Conservation (phyloP, 2,329 filamentous ascomycete genomes). For the Plenodomus biglobosus region DNA sequence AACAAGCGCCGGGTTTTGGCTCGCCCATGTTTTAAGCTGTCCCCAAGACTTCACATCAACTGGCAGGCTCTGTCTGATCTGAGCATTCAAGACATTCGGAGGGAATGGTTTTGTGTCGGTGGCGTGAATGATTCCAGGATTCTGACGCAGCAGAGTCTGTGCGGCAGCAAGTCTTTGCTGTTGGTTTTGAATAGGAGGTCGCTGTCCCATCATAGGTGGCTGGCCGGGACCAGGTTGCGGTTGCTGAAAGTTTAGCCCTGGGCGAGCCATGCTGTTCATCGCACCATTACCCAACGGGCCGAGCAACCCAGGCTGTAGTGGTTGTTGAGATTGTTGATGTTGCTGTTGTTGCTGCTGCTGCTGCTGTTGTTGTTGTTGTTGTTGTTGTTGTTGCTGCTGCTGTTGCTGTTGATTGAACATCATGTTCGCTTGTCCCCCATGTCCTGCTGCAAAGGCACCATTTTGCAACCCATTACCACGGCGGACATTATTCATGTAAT, state of each 20-base stretch:
- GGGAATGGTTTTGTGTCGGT: slow-evolving; percentile 39
- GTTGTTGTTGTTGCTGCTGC: neutral
- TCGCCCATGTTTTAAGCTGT: slow-evolving; percentile 58
- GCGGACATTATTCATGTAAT: slow-evolving; percentile 26
- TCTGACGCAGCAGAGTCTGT: slow-evolving; percentile 31
- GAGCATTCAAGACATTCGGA: slow-evolving; percentile 29
- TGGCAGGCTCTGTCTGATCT: slow-evolving; percentile 44
- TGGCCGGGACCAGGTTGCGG: slow-evolving; percentile 27
- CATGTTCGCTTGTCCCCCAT: slow-evolving; percentile 31
- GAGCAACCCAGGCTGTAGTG: slow-evolving; percentile 19
- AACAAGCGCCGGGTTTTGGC: slow-evolving; percentile 45
- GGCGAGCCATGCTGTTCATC: slow-evolving; percentile 28
- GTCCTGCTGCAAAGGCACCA: slow-evolving; percentile 21
- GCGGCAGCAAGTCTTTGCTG: slow-evolving; percentile 32
- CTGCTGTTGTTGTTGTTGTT: slow-evolving; percentile 20
- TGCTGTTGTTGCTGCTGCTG: neutral
- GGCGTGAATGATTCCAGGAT: slow-evolving; percentile 37
- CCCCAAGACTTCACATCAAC: slow-evolving; percentile 58
- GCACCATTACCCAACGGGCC: slow-evolving; percentile 32
- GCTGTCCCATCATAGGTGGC: slow-evolving; percentile 31
- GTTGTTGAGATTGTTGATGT: neutral
- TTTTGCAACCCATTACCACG: slow-evolving; percentile 28
- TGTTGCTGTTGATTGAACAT: slow-evolving; percentile 35
- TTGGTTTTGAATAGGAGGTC: slow-evolving; percentile 24
- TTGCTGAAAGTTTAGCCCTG: slow-evolving; percentile 35